Conservation (phyloP, 257 asterid species). For the Lycium ferocissimum region DNA sequence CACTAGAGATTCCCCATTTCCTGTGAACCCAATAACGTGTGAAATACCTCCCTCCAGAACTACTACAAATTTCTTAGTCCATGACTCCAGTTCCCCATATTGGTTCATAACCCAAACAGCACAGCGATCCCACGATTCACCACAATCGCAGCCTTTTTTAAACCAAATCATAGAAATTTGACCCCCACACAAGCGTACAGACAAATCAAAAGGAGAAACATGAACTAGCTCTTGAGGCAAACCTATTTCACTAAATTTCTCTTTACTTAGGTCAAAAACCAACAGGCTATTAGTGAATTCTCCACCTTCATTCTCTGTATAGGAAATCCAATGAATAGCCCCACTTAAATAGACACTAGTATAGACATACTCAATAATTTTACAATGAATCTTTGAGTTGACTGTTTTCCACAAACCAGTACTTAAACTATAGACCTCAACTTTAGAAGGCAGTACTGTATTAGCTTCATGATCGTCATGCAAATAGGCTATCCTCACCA, state of each 20-base stretch:
- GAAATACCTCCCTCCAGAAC: conserved; percentile 26
- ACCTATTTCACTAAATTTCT: conserved; percentile 44
- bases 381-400: too few species aligned
- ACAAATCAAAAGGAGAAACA: conserved; percentile 31
- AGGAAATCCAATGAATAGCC: too few species aligned
- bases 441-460: too few species aligned
- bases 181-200: background rate
- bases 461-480: too few species aligned
- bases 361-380: too few species aligned
- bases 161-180: background rate
- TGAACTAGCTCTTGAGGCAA: conserved; percentile 32
- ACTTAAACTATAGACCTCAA: too few species aligned
- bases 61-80: conserved; percentile 34
- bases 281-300: too few species aligned
- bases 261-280: conserved; percentile 1
- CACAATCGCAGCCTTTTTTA: background rate
- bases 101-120: conserved; percentile 47
- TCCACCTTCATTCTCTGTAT: too few species aligned
- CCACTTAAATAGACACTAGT: too few species aligned
- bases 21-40: conserved; percentile 34
- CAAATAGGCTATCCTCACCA: too few species aligned
- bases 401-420: too few species aligned
- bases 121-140: background rate
- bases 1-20: conserved; percentile 31
- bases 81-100: conserved; percentile 40